Base-by-base conservation (phyloP, 2,329 filamentous ascomycete species). In the Ceratocystis variospora region DNA sequence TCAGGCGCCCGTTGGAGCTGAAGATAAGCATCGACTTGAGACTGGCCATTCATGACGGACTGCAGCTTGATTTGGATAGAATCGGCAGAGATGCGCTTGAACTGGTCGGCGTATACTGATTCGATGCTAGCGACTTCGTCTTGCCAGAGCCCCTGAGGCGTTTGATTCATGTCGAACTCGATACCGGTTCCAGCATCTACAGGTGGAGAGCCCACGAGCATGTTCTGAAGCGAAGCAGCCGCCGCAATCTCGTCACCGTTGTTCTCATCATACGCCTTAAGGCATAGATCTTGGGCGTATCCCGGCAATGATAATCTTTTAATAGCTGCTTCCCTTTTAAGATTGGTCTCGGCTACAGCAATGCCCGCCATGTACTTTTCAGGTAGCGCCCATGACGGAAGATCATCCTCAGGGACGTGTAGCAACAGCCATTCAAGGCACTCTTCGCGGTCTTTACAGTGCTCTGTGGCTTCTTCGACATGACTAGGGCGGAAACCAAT, bases 361-460 rank as follows among this genome's bases (percentile, higher is more conserved):
- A 97, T 87, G 25, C 94, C 94, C 33, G 92, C 93, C 10, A 89
- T 86, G 74, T 99, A 99, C 68, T 87, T 89, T 75, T 95, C 92
- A 0, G 94, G 94, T 53, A 99, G 78, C 71, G 90, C 90, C 91
- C 93, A 97, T 5, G 83, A 80, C 0, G 94, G 94, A n/a, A 97
- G 78, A 72, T 97, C 94, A 73, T 99, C 94, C 73, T 99, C 94
- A 0, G 94, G 94, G 1, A 99, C 91, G 75, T 99, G 93, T 63
- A 97, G 92, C 62, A 99, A 81, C 17, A 99, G 81, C 94, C 94
- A 99, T 74, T 97, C 93, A 1, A 99, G 80, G 17, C 90, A 87
- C 76, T 99, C 94, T 73, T 96, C 92, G 37, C 88, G 83, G 73
- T 96, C 91, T 74, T 93, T 95, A 77, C 92, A 96, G 71, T 92